phyloP scores from a whole-genome alignment of 129 eudicot species.

The carrot (Daucus carota) region DNA sequence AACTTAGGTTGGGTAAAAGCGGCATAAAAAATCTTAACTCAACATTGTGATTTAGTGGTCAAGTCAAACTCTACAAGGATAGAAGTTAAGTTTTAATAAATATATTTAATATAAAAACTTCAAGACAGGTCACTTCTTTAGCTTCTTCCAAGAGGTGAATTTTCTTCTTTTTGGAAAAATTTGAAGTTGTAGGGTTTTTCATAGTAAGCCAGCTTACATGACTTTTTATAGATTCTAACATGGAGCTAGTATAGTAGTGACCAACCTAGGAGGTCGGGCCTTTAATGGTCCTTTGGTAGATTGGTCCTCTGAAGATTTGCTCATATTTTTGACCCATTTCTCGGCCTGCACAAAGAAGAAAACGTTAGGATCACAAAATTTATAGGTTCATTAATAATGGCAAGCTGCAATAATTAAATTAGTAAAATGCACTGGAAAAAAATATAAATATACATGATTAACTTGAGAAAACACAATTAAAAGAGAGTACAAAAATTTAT shows the following conservation, averaged over 20 bases:
- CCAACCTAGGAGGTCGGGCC: constrained; percentile 65
- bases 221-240: not conserved
- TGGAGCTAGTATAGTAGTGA: constrained; percentile 11
- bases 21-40: not conserved
- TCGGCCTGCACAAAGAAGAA: constrained; percentile 41
- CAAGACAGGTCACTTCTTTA: not conserved
- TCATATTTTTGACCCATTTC: constrained; percentile 70
- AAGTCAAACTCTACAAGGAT: not conserved
- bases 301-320: constrained; percentile 35
- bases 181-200: not conserved
- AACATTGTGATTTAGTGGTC: not conserved
- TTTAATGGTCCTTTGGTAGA: constrained; percentile 44
- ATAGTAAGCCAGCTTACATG: not conserved
- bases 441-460: not conserved
- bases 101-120: not conserved
- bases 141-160: not conserved
- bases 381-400: not conserved
- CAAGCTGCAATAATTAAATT: not conserved
- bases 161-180: not conserved
- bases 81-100: not conserved
- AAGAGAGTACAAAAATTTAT: not conserved
- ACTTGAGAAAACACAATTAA: not conserved
- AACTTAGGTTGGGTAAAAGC: not conserved
- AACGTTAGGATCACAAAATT: not conserved
- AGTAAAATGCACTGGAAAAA: not conserved